Conservation (phyloP, 176 grass and related monocot genomes). For the Carex littledalei region DNA sequence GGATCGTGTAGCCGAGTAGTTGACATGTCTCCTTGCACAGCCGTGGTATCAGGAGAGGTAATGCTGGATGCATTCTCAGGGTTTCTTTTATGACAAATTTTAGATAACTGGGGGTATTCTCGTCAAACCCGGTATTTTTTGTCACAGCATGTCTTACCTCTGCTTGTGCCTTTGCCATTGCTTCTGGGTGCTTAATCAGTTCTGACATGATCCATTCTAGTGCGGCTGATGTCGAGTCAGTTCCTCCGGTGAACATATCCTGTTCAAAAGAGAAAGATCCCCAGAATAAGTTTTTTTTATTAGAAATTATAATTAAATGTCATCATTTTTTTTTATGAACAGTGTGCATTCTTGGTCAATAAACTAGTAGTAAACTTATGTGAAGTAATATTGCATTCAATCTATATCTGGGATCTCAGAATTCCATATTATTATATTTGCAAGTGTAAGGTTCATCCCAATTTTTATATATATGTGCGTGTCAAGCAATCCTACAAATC, state of each 20-base stretch:
- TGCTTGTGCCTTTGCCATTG: conserved; percentile 13
- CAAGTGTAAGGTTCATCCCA: not conserved
- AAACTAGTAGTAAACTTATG: too few species aligned
- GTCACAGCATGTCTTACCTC: not conserved
- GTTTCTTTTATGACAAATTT: conserved; percentile 16
- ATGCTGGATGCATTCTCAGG: not conserved
- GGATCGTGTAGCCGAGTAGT: not conserved
- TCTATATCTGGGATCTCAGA: too few species aligned
- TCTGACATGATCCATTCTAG: conserved; percentile 21
- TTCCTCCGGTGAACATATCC: conserved; percentile 15
- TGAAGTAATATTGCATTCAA: too few species aligned
- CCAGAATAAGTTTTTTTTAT: not conserved
- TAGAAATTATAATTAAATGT: not conserved
- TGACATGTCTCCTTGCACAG: conserved; percentile 3
- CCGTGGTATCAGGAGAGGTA: not conserved
- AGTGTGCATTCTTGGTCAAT: too few species aligned
- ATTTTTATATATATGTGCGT: not conserved
- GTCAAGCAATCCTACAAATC: not conserved
- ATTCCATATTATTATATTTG: too few species aligned
- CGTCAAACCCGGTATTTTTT: not conserved
- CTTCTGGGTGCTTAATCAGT: not conserved
- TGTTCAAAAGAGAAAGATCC: not conserved
- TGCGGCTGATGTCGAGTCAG: not conserved
- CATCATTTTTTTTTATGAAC: not conserved
- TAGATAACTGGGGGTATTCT: not conserved